Conservation (phyloP, 1,139 yeast genomes). For the Diutina scorzettiae region DNA sequence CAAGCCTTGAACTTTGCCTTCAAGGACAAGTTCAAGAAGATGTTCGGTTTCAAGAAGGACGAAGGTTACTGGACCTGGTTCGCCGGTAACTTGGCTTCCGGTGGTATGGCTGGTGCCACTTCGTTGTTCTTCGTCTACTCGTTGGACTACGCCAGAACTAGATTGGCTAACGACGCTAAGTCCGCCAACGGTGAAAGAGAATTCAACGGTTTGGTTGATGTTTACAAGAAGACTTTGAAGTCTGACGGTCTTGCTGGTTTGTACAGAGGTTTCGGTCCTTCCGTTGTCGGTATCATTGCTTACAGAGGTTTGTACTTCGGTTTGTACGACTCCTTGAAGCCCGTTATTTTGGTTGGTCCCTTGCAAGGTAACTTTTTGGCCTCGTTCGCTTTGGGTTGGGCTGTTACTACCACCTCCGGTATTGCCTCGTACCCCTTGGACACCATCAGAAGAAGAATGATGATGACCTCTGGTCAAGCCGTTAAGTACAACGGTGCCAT, state of each 20-base stretch:
- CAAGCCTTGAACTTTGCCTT: conserved; percentile 78
- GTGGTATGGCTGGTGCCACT: conserved; percentile 78
- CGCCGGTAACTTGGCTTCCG: conserved; percentile 72
- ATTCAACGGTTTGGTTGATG: conserved; percentile 69
- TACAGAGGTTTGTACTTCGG: conserved; percentile 83
- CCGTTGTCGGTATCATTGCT: conserved; percentile 68
- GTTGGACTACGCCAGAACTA: conserved; percentile 73
- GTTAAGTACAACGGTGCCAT: conserved; percentile 66
- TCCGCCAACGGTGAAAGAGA: conserved; percentile 57
- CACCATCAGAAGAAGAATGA: conserved; percentile 60
- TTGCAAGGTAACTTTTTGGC: conserved; percentile 64
- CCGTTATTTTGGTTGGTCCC: conserved; percentile 60
- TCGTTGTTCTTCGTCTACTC: conserved; percentile 68
- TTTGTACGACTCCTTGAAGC: conserved; percentile 69
- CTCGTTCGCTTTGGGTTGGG: conserved; percentile 70
- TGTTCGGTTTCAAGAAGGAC: conserved; percentile 65
- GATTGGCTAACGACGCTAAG: conserved; percentile 77
- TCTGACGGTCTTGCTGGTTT: conserved; percentile 72
- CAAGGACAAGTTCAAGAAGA: conserved; percentile 71
- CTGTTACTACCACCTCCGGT: conserved; percentile 48
- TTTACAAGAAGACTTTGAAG: conserved; percentile 65
- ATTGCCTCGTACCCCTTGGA: conserved; percentile 7
- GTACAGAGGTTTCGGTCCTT: conserved; percentile 78
- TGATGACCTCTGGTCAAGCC: conserved; percentile 79
- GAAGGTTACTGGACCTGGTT: conserved; percentile 61